A percentile compares a stretch with the other conserved stretches of the same genome.
Evolutionary conservation across 352 stramenopile genomes (phyloP).

Genomic region (Globisporangium nunn): DNA sequence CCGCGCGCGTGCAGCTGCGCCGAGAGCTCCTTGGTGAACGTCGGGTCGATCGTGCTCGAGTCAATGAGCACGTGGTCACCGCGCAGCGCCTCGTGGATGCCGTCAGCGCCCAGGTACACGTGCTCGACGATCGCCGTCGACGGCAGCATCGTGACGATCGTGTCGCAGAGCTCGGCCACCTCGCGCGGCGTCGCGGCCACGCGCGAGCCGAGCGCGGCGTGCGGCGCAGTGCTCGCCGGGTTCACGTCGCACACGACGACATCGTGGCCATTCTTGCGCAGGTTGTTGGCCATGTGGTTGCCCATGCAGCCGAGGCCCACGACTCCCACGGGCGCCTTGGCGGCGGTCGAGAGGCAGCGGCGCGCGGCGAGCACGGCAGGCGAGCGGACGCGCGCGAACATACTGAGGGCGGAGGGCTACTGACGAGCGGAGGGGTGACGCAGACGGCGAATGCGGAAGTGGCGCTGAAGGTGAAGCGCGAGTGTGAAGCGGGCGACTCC

Average conservation of each 20-base stretch:
- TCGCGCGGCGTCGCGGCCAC: conserved; percentile 53
- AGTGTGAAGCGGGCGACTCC: too few relatives aligned
- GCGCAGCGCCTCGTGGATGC: conserved; percentile 63
- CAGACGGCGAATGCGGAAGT: too few relatives aligned
- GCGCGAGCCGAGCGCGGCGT: conserved; percentile 46
- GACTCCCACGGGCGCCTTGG: conserved; percentile 69
- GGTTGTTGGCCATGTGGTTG: conserved; percentile 89
- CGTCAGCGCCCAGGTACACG: conserved; percentile 63
- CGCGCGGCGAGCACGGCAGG: conserved; percentile 1
- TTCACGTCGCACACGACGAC: conserved; percentile 79
- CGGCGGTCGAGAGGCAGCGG: conserved; percentile 9
- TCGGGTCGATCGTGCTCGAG: conserved; percentile 94
- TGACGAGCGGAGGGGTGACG: too few relatives aligned
- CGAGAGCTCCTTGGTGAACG: conserved; percentile 86
- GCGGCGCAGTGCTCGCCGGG: conserved; percentile 33
- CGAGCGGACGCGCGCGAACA: background rate
- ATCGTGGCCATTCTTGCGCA: conserved; percentile 72
- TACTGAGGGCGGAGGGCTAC: conserved; percentile 2
- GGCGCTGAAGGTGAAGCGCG: too few relatives aligned
- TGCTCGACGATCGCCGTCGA: conserved; percentile 84
- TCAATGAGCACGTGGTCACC: conserved; percentile 90
- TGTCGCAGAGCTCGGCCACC: conserved; percentile 70
- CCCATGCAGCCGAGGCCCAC: conserved; percentile 94
- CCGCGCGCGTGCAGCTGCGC: conserved; percentile 45
- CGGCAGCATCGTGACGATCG: conserved; percentile 94